Base-by-base conservation (phyloP, 2,329 filamentous ascomycete species). In the Ceratocystiopsis sp. region DNA sequence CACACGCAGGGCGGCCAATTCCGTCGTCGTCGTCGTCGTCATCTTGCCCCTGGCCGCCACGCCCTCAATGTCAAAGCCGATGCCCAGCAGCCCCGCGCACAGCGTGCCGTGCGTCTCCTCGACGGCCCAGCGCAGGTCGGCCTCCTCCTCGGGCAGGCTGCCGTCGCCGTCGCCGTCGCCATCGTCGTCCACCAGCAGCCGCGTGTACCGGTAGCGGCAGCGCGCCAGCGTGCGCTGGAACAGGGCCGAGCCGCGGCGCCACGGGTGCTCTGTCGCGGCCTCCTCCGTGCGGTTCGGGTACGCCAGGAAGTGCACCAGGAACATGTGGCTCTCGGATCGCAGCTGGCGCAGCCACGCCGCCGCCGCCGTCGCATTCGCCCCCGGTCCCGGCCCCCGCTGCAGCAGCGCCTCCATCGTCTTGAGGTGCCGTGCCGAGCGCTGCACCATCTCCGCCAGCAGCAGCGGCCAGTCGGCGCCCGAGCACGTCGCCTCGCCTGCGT, bases 391-490 rank as follows among this genome's bases (percentile, higher is more conserved):
- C 8, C 37, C 38, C 2, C 41, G 40, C 25, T 38, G 17, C 60
- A 51, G 5, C 51, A 53, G 15, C 53, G 48, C 14, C 32, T 57
- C 52, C 29, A 66, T 50, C 35, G 54, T 52, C 41, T 54, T 53
- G 19, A 65, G 44, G 29, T 58, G 55, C 12, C 44, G 48, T 2
- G 58, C 58, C 42, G 62, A 63, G 13, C 54, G 54, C 42, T 60
- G 58, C 36, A 67, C 59, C 37, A 69, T 63, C 41, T 64, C 61
- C 33, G 60, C 57, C 9, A 59, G 53, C n/a, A 63, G 56, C 5
- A 54, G 47, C 2, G 53, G 48, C 67, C 66, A 69, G 45, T 67
- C 62, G n/a, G 64, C 59, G 3, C 62, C 63, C 15, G 59, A 58
- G 48, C 65, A 61, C 21, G 47, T 44, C 0, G 45, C 14, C 38